Base-by-base conservation (phyloP, 2,329 filamentous ascomycete species). In the Fusarium palustre region DNA sequence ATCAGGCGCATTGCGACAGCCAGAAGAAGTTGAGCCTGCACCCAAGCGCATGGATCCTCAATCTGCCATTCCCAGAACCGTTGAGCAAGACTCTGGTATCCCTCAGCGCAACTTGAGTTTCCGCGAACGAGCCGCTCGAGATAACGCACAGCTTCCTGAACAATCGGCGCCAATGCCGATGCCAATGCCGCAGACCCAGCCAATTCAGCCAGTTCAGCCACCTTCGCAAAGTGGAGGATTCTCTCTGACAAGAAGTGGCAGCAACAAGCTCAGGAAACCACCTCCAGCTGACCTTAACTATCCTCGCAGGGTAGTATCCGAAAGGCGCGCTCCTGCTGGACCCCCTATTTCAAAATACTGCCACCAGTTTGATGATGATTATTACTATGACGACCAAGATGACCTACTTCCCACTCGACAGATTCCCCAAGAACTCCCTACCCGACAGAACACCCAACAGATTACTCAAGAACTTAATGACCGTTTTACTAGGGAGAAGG, bases 101-200 rank as follows among this genome's bases (percentile, higher is more conserved):
- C 84, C 86, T 5, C 84, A 85, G 73, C 84, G 87, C 50, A 87
- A 87, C 53, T 73, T 88, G 41, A 90, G 87, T 76, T 87, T 88
- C 76, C 85, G 87, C n/a, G 87, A 90, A 67, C 84, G 86, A 54
- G 82, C 87, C 9, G 82, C 80, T 4, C 81, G 80, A 64, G 81
- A 81, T 49, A 82, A 85, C 22, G 70, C 81, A 41, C 76, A 77
- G 18, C 66, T 80, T 12, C 77, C 80, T 4, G 76, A 72, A 33
- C 70, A 60, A 28, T 75, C 73, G 6, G 70, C 72, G 18, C 55
- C 72, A 28, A 75, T 72, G 36, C n/a, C 36, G 4, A 38, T 38
- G 36, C 36, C 36, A 7, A 38, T 38, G 36, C n/a, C 68, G 33
- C 70, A 66, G 24, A 73, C 64, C 47, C 74, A 81, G 4, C 64